Evolutionary conservation across 208 protist species (phyloP).

Genomic region (Leishmania amazonensis): DNA sequence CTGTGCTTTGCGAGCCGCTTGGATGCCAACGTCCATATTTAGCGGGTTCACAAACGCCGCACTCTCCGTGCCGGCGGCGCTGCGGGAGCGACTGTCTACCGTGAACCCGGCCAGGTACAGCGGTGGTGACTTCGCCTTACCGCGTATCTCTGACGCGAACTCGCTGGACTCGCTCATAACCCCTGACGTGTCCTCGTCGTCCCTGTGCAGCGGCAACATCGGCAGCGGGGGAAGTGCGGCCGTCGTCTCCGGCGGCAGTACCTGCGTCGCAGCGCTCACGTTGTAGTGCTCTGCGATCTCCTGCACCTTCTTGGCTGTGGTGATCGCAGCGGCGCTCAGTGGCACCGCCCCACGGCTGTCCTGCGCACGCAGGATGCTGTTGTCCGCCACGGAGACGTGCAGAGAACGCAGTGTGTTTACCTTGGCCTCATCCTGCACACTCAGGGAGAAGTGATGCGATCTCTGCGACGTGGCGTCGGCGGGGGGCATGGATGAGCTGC

Average conservation of each 20-base stretch:
- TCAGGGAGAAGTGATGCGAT: constrained; percentile 17
- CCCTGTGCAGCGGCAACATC: constrained; percentile 8
- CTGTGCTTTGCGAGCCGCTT: constrained; percentile 7
- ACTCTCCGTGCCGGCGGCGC: constrained; percentile 2
- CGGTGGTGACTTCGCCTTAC: constrained; percentile 4
- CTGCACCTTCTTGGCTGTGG: constrained; percentile 26
- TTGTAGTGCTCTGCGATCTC: constrained; percentile 29
- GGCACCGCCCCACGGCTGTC: constrained; percentile 22
- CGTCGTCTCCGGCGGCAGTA: constrained; percentile 24
- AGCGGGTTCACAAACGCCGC: constrained; percentile 21
- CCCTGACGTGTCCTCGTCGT: constrained; percentile 13
- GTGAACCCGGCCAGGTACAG: not conserved
- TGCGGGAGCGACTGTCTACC: not conserved
- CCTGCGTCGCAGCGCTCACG: constrained; percentile 26
- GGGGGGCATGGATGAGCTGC: constrained; percentile 1
- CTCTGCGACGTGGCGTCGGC: constrained; percentile 5
- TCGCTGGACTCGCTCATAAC: constrained; percentile 23
- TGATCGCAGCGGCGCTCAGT: constrained; percentile 16
- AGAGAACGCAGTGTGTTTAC: constrained; percentile 22
- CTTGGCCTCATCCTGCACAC: constrained; percentile 12
- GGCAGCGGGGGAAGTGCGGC: constrained; percentile 28
- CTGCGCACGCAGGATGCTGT: constrained; percentile 10
- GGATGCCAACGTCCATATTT: constrained; percentile 20
- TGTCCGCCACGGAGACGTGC: constrained; percentile 26
- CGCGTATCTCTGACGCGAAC: not conserved